Percentiles rank a stretch among this genome's conserved stretches.
phyloP scores from a whole-genome alignment of 805 yeast species.

The Wickerhamomyces queroliae region DNA sequence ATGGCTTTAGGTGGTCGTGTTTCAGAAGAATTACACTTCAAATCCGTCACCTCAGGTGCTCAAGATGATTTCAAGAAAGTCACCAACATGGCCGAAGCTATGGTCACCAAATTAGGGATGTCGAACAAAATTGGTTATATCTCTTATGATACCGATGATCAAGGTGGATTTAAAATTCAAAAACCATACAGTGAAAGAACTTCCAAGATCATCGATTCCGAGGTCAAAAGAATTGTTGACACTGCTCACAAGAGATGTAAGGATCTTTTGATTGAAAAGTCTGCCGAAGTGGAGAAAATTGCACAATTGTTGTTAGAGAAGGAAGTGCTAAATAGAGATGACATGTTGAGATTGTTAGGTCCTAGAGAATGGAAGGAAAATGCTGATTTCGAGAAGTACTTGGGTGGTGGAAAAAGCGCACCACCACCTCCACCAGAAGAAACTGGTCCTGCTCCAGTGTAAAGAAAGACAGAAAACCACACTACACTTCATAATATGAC shows the following conservation, averaged over 20 bases:
- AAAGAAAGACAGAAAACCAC: background rate
- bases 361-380: constrained; percentile 89
- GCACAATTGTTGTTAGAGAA: constrained; percentile 83
- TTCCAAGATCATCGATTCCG: constrained; percentile 73
- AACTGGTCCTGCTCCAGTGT: background rate
- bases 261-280: constrained; percentile 58
- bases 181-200: constrained; percentile 91
- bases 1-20: constrained; percentile 98
- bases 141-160: constrained; percentile 48
- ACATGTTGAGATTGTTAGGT: constrained; percentile 85
- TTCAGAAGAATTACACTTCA: constrained; percentile 88
- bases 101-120: constrained; percentile 95
- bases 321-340: constrained; percentile 91
- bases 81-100: constrained; percentile 85
- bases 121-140: constrained; percentile 74
- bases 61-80: constrained; percentile 95
- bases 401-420: constrained; percentile 28
- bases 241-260: constrained; percentile 73
- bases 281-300: constrained; percentile 73
- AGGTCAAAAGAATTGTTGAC: constrained; percentile 70
- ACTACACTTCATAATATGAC: background rate
- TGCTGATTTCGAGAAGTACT: constrained; percentile 83
- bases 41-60: constrained; percentile 93
- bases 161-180: constrained; percentile 61
- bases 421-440: constrained; percentile 1